Conservation (phyloP, 2,329 filamentous ascomycete genomes). For the Colletotrichum kahawae region DNA sequence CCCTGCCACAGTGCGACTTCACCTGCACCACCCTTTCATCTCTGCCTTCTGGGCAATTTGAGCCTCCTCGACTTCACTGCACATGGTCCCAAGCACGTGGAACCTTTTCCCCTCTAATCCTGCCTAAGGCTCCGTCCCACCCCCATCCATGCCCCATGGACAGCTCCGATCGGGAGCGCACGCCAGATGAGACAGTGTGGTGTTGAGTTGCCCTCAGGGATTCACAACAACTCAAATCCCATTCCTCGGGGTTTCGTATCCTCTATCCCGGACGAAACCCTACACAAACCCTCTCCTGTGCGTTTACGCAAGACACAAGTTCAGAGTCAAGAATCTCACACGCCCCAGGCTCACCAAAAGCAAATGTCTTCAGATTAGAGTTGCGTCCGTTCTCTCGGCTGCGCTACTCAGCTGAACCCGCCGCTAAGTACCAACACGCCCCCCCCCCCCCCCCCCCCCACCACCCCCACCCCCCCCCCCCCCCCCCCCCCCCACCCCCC, state of each 20-base stretch:
- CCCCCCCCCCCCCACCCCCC: too few species aligned
- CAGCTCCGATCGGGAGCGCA: conserved; percentile 8
- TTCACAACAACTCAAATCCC: conserved; percentile 17
- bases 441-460: not conserved
- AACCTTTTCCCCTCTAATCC: not conserved
- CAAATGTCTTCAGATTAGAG: conserved; percentile 14
- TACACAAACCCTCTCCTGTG: not conserved
- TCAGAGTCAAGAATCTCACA: not conserved
- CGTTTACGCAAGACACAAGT: not conserved
- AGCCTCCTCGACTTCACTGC: not conserved
- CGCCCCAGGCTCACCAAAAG: not conserved
- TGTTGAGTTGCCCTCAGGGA: conserved; percentile 18
- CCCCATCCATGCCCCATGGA: not conserved
- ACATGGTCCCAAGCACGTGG: conserved; percentile 13
- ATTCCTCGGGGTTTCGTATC: conserved; percentile 2
- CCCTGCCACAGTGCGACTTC: conserved; percentile 6
- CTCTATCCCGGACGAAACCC: not conserved
- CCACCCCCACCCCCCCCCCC: too few species aligned
- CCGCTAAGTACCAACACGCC: not conserved
- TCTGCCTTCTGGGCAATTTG: not conserved
- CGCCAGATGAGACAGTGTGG: conserved; percentile 14
- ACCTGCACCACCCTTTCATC: conserved; percentile 7
- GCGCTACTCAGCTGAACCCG: not conserved
- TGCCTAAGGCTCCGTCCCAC: not conserved
- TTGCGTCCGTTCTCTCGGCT: not conserved